Conservation (phyloP, 1,284 basidiomycete species). For the Cystobasidium sp. region DNA sequence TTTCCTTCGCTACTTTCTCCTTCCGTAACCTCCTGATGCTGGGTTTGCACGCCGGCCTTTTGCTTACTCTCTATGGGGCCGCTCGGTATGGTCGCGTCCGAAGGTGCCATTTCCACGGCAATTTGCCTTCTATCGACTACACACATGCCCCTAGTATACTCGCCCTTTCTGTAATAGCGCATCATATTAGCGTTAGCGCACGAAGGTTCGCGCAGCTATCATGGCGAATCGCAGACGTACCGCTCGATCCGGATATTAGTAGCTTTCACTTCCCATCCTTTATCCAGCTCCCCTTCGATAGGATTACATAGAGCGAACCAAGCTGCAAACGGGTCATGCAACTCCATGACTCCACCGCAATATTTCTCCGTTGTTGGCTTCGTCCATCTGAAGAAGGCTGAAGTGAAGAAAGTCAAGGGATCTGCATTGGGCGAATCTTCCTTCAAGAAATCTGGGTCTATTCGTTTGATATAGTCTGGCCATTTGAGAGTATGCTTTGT, state of each 20-base stretch:
- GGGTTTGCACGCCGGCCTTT: background rate
- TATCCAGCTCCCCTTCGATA: background rate
- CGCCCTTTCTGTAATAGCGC: background rate
- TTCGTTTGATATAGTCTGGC: constrained; percentile 60
- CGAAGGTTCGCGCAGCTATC: background rate
- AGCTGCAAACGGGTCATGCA: constrained; percentile 80
- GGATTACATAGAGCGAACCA: constrained; percentile 69
- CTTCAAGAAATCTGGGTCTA: constrained; percentile 55
- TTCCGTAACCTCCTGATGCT: background rate
- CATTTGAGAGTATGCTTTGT: constrained; percentile 78
- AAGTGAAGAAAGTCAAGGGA: constrained; percentile 65
- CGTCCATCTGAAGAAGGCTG: constrained; percentile 74
- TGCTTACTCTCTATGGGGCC: background rate
- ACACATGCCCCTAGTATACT: constrained; percentile 34
- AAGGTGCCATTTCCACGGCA: background rate
- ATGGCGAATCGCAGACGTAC: background rate
- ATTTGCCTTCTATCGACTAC: constrained; percentile 18
- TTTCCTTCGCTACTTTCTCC: background rate
- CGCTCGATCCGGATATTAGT: background rate
- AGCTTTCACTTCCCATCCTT: background rate
- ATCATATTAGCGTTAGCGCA: background rate
- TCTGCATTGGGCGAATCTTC: constrained; percentile 25
- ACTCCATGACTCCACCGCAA: constrained; percentile 76
- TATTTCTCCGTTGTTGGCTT: constrained; percentile 68
- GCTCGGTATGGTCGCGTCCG: background rate